phyloP scores from a whole-genome alignment of 257 asterid genomes.

The Anisodus acutangulus region DNA sequence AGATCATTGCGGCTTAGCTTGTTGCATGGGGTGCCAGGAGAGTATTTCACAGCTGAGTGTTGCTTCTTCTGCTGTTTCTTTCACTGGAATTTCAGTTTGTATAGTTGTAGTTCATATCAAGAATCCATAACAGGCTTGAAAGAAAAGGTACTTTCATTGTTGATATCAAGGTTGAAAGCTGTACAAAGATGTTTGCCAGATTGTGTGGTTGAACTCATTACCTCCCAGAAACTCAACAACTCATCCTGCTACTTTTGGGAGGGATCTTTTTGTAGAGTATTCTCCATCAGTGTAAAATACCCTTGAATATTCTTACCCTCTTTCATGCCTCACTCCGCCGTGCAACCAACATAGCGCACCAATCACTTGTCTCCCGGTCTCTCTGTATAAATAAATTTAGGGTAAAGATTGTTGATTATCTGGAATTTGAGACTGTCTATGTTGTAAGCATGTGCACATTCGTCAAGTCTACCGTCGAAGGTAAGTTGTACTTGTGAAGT shows the following conservation, averaged over 20 bases:
- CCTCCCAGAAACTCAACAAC: neutral
- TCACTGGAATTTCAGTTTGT: neutral
- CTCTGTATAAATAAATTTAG: neutral
- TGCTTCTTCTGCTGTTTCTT: neutral
- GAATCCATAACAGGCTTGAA: neutral
- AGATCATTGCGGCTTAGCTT: neutral
- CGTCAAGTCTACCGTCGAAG: too few relatives aligned
- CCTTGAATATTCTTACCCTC: neutral
- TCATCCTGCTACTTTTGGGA: neutral
- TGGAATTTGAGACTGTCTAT: neutral
- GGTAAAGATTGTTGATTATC: neutral
- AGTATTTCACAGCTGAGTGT: neutral
- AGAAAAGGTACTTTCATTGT: neutral
- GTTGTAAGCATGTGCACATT: neutral
- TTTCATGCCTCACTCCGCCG: neutral
- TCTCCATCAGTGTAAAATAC: neutral
- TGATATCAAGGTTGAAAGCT: neutral
- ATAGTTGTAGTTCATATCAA: neutral
- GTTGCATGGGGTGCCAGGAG: neutral
- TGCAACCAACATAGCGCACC: neutral
- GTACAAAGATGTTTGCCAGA: neutral
- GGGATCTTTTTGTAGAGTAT: neutral
- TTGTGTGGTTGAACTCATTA: neutral
- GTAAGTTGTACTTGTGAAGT: too few relatives aligned
- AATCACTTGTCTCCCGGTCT: neutral